A percentile compares a stretch with the other conserved stretches of the same genome.
These are phyloP conservation scores for Peniophora sp. DNA, from an alignment of 1,284 basidiomycete species.

Conservation along the genomic window DNA sequence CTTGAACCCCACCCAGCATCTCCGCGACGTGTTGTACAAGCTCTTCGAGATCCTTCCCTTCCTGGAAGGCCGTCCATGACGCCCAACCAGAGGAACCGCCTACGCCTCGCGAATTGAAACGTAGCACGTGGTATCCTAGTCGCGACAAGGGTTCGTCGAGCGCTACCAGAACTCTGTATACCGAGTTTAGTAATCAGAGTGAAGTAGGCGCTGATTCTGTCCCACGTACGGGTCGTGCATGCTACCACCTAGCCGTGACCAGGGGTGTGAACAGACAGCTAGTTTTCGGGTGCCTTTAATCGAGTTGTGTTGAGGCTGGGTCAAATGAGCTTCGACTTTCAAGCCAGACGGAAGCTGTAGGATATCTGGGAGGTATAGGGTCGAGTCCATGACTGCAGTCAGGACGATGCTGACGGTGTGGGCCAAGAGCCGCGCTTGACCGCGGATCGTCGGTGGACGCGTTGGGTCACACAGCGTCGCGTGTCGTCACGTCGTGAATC, in stretches of 20 bases:
- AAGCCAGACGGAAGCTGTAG: conserved; percentile 15
- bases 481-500: too few species aligned
- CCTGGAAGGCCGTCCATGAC: conserved; percentile 60
- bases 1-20: conserved; percentile 32
- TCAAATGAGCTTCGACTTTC: conserved; percentile 11
- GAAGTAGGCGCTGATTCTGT: conserved; percentile 1
- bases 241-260: conserved; percentile 70
- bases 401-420: too few species aligned
- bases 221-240: conserved; percentile 64
- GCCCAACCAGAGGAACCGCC: conserved; percentile 63
- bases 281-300: conserved; percentile 24
- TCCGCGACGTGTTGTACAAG: conserved; percentile 50
- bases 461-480: too few species aligned
- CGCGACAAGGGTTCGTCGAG: conserved; percentile 27
- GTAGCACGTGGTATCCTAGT: conserved; percentile 48
- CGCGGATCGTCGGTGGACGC: too few species aligned
- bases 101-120: conserved; percentile 71
- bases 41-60: conserved; percentile 58
- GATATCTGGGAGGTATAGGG: conserved; percentile 1
- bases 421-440: too few species aligned
- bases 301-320: conserved; percentile 3
- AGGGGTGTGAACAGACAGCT: conserved; percentile 67
- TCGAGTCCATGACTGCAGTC: too few species aligned
- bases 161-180: conserved; percentile 25
- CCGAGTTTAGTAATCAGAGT: too few species aligned